Evolutionary conservation across 495 filamentous ascomycete species (phyloP).

Genomic region (Chaetomium tenue): DNA sequence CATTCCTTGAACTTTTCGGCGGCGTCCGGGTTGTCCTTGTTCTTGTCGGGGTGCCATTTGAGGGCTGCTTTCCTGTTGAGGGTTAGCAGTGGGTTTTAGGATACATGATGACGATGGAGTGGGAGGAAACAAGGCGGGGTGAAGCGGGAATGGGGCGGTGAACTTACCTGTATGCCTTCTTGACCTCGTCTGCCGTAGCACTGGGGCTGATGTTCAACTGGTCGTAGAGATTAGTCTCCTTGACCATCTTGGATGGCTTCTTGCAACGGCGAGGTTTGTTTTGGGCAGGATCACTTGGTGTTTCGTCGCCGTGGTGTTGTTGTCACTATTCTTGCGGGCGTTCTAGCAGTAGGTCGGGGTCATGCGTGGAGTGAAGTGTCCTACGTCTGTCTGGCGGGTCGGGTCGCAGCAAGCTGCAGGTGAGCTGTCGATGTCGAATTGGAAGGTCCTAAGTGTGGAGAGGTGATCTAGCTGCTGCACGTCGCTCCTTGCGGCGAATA

Average conservation of each 20-base stretch:
- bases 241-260: constrained; percentile 61
- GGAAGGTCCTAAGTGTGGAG: constrained; percentile 8
- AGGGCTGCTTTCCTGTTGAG: constrained; percentile 72
- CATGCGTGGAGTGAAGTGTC: constrained; percentile 17
- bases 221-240: constrained; percentile 85
- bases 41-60: constrained; percentile 96
- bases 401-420: constrained; percentile 19
- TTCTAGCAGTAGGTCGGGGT: background rate
- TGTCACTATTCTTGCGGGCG: constrained; percentile 1
- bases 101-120: constrained; percentile 10
- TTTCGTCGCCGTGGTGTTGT: background rate
- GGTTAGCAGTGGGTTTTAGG: constrained; percentile 22
- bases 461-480: constrained; percentile 6
- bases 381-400: constrained; percentile 18
- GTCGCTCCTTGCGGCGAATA: constrained; percentile 13
- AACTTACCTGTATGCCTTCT: constrained; percentile 87
- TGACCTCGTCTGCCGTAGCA: constrained; percentile 89
- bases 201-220: constrained; percentile 69
- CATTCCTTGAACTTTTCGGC: constrained; percentile 93
- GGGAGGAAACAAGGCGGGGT: background rate
- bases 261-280: background rate
- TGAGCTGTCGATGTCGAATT: constrained; percentile 19
- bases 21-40: constrained; percentile 81
- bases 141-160: constrained; percentile 9
- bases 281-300: background rate